Conservation (phyloP, 257 asterid genomes). For the Capsicum pubescens region DNA sequence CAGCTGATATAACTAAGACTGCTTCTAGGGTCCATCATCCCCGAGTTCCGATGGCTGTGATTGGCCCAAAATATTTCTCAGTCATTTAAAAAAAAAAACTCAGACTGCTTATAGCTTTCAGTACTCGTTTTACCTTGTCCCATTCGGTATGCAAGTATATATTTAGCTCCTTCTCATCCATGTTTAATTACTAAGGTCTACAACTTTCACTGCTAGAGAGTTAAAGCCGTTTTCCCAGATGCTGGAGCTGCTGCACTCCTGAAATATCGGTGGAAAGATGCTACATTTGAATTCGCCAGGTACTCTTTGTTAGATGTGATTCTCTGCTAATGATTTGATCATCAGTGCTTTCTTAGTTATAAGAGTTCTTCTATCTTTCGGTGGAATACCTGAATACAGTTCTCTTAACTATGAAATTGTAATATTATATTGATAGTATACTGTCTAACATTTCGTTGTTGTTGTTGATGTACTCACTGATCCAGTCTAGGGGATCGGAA, state of each 20-base stretch:
- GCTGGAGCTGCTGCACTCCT: slow-evolving; percentile 98
- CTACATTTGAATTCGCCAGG: slow-evolving; percentile 86
- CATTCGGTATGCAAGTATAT: neutral
- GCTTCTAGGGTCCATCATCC: neutral
- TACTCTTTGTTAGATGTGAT: slow-evolving; percentile 32
- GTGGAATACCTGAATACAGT: slow-evolving; percentile 15
- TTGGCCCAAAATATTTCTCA: neutral
- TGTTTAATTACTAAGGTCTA: slow-evolving; percentile 39
- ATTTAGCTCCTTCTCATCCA: neutral
- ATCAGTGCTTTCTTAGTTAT: neutral
- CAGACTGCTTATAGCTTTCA: neutral
- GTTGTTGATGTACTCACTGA: slow-evolving; percentile 35
- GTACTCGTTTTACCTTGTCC: neutral
- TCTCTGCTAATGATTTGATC: neutral
- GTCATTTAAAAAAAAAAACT: neutral
- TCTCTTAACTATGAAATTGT: neutral
- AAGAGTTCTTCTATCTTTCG: neutral
- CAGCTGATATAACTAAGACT: neutral
- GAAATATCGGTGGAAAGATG: slow-evolving; percentile 90
- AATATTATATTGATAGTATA: neutral
- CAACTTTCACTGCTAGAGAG: slow-evolving; percentile 59
- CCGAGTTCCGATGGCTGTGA: neutral
- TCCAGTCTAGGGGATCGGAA: slow-evolving; percentile 91
- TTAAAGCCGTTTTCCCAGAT: slow-evolving; percentile 94
- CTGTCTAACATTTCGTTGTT: slow-evolving; percentile 25